Conservation (phyloP, 306 rosid species). For the Astragalus membranaceus region DNA sequence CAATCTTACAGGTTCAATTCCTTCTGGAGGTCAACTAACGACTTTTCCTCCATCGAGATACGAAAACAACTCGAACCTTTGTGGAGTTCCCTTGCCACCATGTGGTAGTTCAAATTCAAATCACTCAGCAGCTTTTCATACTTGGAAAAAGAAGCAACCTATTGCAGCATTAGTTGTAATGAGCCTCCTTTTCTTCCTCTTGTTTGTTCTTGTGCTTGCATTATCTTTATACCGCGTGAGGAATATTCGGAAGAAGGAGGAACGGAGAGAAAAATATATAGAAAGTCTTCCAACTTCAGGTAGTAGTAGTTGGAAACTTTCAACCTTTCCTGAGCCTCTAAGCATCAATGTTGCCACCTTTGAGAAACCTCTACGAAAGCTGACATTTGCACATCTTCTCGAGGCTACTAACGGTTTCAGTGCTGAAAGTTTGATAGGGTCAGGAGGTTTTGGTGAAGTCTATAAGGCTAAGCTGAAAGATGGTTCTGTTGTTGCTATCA, state of each 20-base stretch:
- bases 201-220: constrained; percentile 30
- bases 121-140: constrained; percentile 9
- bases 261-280: constrained; percentile 41
- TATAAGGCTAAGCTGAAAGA: constrained; percentile 67
- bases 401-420: constrained; percentile 85
- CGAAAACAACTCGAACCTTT: constrained; percentile 63
- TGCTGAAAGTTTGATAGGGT: constrained; percentile 64
- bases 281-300: constrained; percentile 77
- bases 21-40: constrained; percentile 71
- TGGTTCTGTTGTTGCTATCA: constrained; percentile 67
- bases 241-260: constrained; percentile 31
- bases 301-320: constrained; percentile 66
- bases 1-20: constrained; percentile 53
- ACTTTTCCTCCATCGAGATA: constrained; percentile 66
- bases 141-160: constrained; percentile 37
- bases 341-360: constrained; percentile 72
- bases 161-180: constrained; percentile 30
- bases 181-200: constrained; percentile 37
- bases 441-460: constrained; percentile 86
- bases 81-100: constrained; percentile 51
- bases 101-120: constrained; percentile 28
- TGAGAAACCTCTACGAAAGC: constrained; percentile 64
- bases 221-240: constrained; percentile 39
- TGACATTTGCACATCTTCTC: constrained; percentile 65
- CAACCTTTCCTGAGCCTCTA: constrained; percentile 57